phyloP scores from a whole-genome alignment of 306 rosid genomes.

The Quercus gilva region DNA sequence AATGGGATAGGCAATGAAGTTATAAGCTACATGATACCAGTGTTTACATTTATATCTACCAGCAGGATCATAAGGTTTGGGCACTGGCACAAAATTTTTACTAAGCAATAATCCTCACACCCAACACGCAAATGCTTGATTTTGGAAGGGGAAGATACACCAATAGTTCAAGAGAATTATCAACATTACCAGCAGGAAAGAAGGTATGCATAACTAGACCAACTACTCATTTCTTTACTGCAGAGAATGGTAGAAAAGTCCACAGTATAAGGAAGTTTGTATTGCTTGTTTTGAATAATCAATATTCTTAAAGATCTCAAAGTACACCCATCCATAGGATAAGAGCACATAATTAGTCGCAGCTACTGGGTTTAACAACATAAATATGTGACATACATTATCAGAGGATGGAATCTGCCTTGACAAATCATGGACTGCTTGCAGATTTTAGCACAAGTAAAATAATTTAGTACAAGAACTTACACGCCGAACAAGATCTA shows the following conservation, averaged over 20 bases:
- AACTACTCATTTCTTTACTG: background rate
- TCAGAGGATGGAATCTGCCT: background rate
- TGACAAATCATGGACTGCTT: background rate
- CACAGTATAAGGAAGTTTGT: background rate
- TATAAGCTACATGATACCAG: background rate
- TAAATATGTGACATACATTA: background rate
- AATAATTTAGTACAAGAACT: constrained; percentile 15
- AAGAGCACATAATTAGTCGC: background rate
- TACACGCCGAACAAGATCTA: constrained; percentile 91
- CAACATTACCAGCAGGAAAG: background rate
- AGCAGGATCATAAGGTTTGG: background rate
- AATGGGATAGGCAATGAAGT: background rate
- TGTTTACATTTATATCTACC: background rate
- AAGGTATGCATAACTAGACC: background rate
- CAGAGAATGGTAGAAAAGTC: background rate
- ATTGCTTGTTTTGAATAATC: background rate
- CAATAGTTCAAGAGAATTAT: background rate
- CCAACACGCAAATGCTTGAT: background rate
- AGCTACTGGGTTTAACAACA: background rate
- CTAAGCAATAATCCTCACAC: background rate
- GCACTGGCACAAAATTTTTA: background rate
- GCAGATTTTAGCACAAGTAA: background rate
- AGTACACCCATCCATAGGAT: background rate
- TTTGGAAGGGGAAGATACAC: background rate
- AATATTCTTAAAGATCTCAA: background rate